Base-by-base conservation (phyloP, 1,139 yeast species). In the Entelexis paramagnoliae region DNA sequence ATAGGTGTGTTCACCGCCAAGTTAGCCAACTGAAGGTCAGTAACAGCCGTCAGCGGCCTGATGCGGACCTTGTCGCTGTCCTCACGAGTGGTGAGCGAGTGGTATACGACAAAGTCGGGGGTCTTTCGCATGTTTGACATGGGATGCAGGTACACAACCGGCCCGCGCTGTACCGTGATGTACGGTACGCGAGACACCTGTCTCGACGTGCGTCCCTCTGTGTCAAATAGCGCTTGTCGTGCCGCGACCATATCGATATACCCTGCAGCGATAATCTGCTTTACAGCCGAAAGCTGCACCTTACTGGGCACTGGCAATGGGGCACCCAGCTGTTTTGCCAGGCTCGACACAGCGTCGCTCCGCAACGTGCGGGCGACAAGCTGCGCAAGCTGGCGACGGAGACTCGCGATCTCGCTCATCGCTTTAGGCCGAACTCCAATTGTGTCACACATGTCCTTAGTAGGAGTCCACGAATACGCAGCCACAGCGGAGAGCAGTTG, bases 231-330 rank as follows among this genome's bases (percentile, higher is more conserved):
- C 40, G 74, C 75, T 17, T 82, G 73, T 56, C 97, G 73, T 14
- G 86, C 77, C 1, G 95, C 95, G 19, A 91, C 77, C 63, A 86
- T 95, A 65, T 93, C 98, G 47, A 91, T 74, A 62, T 86, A 93
- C 0, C 98, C 98, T 0, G 96, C 82, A 2, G 96, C 79, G 10
- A 91, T 72, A 80, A 93, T 89, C 66, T 93, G 98, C 63, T 88
- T 89, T 58, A 93, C 69, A 1, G 94, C 83, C 51, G 79, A 76
- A 11, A 87, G 65, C 68, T 93, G 98, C 16, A 69, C 66, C 47
- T 77, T 75, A 10, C 74, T 67, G 0, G 98, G 98, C 10, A 86
- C 79, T 0, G 74, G 77, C 29, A 87, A 70, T 62, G 80, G 82
- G n/a, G 55, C 56, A 58, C 78, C 60, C 9, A 80, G 78, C 22